Evolutionary conservation across 2,329 filamentous ascomycete species (phyloP).

Genomic region (Penicillium sp.): DNA sequence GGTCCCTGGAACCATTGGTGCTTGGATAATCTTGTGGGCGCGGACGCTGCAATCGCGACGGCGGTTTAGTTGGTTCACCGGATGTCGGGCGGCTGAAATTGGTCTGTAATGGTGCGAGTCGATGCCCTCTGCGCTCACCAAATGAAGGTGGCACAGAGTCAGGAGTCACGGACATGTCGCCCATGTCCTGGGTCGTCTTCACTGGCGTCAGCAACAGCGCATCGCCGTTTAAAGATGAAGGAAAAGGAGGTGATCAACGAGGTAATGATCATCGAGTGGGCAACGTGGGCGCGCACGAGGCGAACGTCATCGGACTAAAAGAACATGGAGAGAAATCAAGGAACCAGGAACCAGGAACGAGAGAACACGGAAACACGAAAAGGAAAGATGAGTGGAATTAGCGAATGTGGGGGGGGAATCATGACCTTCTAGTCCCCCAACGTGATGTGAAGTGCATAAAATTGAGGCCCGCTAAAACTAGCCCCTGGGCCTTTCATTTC

Average conservation of each 20-base stretch:
- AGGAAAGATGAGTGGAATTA: neutral
- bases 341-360: neutral
- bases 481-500: neutral
- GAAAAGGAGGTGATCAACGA: slow-evolving; percentile 20
- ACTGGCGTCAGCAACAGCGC: neutral
- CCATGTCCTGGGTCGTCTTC: slow-evolving; percentile 14
- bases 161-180: slow-evolving; percentile 8
- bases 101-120: slow-evolving; percentile 37
- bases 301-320: slow-evolving; percentile 17
- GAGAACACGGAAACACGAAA: neutral
- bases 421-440: neutral
- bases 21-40: slow-evolving; percentile 33
- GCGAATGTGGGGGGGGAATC: slow-evolving; percentile 5
- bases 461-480: slow-evolving; percentile 2
- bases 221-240: neutral
- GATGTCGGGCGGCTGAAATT: slow-evolving; percentile 32
- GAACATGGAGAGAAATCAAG: neutral
- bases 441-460: slow-evolving; percentile 17
- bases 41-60: slow-evolving; percentile 30
- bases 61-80: slow-evolving; percentile 10
- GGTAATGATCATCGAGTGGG: slow-evolving; percentile 19
- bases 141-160: slow-evolving; percentile 26
- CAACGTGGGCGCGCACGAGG: slow-evolving; percentile 18
- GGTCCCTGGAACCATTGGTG: slow-evolving; percentile 25
- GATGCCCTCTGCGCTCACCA: slow-evolving; percentile 39